Percentiles rank a stretch among this genome's conserved stretches.
Evolutionary conservation across 2,329 filamentous ascomycete species (phyloP).

Genomic region (Penicillium sp.): DNA sequence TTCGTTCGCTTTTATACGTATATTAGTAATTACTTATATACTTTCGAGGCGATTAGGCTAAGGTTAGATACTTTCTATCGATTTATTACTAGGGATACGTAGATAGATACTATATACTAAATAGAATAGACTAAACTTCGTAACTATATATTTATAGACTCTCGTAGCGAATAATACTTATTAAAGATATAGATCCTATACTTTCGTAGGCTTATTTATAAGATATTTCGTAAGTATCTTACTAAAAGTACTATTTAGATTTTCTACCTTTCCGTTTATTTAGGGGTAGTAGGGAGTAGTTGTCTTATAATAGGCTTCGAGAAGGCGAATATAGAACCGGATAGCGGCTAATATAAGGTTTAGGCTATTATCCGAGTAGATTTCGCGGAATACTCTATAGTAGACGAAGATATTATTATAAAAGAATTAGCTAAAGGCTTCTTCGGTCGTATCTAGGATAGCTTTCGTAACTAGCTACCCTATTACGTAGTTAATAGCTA

Average conservation of each 20-base stretch:
- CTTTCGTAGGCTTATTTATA: conserved; percentile 5
- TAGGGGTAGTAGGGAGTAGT: conserved; percentile 1
- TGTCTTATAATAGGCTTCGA: background rate
- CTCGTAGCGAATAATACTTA: conserved; percentile 3
- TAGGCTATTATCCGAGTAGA: background rate
- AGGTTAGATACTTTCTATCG: too few relatives aligned
- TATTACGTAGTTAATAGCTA: background rate
- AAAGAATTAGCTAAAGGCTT: background rate
- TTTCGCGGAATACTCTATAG: background rate
- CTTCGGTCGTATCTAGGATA: background rate
- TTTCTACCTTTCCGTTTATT: conserved; percentile 10
- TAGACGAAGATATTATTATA: conserved; percentile 1
- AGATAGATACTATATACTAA: too few relatives aligned
- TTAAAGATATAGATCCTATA: conserved; percentile 6
- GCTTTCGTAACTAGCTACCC: background rate
- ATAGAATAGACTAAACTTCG: background rate
- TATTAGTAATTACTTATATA: background rate
- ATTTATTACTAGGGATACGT: background rate
- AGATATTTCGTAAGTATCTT: conserved; percentile 7
- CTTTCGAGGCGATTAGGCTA: too few relatives aligned
- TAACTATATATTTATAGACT: background rate
- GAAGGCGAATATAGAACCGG: background rate
- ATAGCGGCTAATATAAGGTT: background rate
- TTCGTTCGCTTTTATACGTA: background rate
- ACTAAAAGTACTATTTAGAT: conserved; percentile 5